Evolutionary conservation across 2,329 filamentous ascomycete species (phyloP), one percentile per base, ranked within the genome.

Genomic region (Albophoma yamanashiensis): DNA sequence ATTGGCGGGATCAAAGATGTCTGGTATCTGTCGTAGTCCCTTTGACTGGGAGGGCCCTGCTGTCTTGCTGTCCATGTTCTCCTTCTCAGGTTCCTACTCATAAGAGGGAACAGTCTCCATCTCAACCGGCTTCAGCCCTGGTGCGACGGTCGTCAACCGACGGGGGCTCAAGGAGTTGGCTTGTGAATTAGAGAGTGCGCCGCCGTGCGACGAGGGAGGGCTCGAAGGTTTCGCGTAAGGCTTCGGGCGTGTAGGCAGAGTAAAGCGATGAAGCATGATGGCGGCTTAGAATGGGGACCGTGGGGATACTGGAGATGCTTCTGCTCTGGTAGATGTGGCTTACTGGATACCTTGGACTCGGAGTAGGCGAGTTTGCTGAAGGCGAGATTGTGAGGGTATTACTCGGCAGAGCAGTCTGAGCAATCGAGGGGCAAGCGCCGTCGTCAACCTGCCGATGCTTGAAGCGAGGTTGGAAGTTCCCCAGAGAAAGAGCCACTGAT

Each of bases 1-100:
- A 20, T 62, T 57, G 7, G 40, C 27, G 31, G 57, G 56, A 42
- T 64, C 63, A 43, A 58, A 59, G 5, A 4, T 1, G 8, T 17
- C 14, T 20, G 55, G 36, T 6, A 15, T 15, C 55, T 40, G 36
- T 27, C 39, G 55, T 11, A 17, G 8, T 27, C 7, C 38, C 38
- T 12, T 7, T 14, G 4, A 14, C 17, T 38, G 31, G 36, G 31
- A 20, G 22, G 31, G 55, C 27, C 31, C 9, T 9, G 20, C 31
- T 8, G 11, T 20, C 4, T 6, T 56, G 22, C 22, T 2, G 3
- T 31, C 17, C n/a, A 56, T 1, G 17, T 39, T 56, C 25, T 56
- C 55, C 38, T 56, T 42, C 9, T 8, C 55, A 4, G 55, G 27
- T 25, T 56, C 55, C 36, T 42, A 40, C 22, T 31, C 55, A 14